Evolutionary conservation across 129 eudicot genomes (phyloP).

Genomic region (Artemisia argyi): DNA sequence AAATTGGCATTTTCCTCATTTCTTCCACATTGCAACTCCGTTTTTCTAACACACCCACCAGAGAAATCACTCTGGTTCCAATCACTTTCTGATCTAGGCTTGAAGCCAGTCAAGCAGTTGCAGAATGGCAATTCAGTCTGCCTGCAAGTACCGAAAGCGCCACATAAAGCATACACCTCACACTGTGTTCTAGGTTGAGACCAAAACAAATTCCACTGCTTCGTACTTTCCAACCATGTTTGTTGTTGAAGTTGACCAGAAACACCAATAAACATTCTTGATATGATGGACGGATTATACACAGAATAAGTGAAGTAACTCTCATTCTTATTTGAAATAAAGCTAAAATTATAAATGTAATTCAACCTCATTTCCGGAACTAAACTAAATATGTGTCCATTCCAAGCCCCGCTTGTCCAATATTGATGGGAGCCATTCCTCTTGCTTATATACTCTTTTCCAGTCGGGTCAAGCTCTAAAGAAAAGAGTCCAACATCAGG

Average conservation of each 20-base stretch:
- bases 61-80: slow-evolving; percentile 64
- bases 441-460: slow-evolving; percentile 23
- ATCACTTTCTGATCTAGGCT: slow-evolving; percentile 36
- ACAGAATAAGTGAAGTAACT: slow-evolving; percentile 58
- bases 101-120: slow-evolving; percentile 63
- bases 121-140: slow-evolving; percentile 53
- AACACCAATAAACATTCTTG: slow-evolving; percentile 62
- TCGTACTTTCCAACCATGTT: slow-evolving; percentile 43
- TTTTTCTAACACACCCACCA: slow-evolving; percentile 65
- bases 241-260: slow-evolving; percentile 58
- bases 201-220: slow-evolving; percentile 68
- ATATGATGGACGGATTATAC: slow-evolving; percentile 36
- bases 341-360: slow-evolving; percentile 51
- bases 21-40: slow-evolving; percentile 43
- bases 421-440: slow-evolving; percentile 50
- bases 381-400: slow-evolving; percentile 45
- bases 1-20: slow-evolving; percentile 29
- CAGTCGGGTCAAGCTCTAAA: slow-evolving; percentile 34
- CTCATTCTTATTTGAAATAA: slow-evolving; percentile 48
- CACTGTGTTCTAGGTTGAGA: slow-evolving; percentile 72
- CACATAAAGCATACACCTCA: slow-evolving; percentile 62
- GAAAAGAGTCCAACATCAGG: slow-evolving; percentile 56
- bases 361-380: slow-evolving; percentile 69
- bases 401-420: slow-evolving; percentile 78
- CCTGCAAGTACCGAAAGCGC: slow-evolving; percentile 62